Base-by-base conservation (phyloP, 176 grass and related monocot genomes). In the Lolium multiflorum region DNA sequence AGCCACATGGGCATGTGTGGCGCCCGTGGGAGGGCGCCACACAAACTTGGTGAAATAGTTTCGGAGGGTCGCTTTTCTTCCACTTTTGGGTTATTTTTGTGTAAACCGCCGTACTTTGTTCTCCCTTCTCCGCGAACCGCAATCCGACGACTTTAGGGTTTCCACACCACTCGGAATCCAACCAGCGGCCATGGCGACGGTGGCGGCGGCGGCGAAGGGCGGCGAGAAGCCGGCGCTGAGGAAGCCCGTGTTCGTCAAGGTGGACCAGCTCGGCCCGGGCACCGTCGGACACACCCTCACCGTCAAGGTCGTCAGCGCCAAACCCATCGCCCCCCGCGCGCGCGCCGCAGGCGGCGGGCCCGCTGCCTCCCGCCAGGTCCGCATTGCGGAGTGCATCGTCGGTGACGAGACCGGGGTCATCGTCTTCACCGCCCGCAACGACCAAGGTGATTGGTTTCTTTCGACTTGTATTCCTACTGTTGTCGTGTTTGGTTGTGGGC, bases 381-480 rank as follows among this genome's bases (percentile, higher is more conserved):
- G 46, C 59, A 81, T 85, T 9, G 83, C 72, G 13, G 72, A 85
- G 72, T 85, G 83, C 59, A 60, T 77, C 72, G 83, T 85, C 44
- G 83, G 72, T 5, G 83, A 85, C 25, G 83, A 85, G 83, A 85
- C 72, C 4, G 83, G 83, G 26, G 38, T 50, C 83, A 76, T 85
- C 83, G 46, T 85, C 44, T 85, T 85, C 83, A 85, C 83, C 28
- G 83, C 83, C 83, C 83, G 72, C 72, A 85, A 85, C 72, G 72
- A 77, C 20, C 58, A 77, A 85, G 83, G 83, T 85, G 26, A 77
- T 41, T 46, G 12, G n/a, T n/a, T 50, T 7, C 1, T 62, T 66
- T 62, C 11, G 24, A 20, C n/a, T 81, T 63, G 22, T 28, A 6
- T 80, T 64, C 16, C 0, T 22, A 21, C 17, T 37, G 37, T n/a